A percentile compares a stretch with the other conserved stretches of the same genome.
phyloP scores from a whole-genome alignment of 2,329 filamentous ascomycete species.

The Aspergillus transmontanensis region DNA sequence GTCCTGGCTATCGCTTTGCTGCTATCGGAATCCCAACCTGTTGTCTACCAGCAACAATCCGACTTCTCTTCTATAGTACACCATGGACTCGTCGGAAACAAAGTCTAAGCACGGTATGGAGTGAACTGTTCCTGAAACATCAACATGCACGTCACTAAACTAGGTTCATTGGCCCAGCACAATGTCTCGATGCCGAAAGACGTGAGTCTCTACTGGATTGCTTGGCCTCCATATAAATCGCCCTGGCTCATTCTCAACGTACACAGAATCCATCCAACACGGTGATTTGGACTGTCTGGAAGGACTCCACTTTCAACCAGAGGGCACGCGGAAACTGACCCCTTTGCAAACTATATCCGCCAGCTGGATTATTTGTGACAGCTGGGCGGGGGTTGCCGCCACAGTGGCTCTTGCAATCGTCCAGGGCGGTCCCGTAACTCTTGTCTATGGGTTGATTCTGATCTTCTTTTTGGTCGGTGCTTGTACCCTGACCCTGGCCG shows the following conservation, averaged over 20 bases:
- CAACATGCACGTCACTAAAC: neutral
- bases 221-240: neutral
- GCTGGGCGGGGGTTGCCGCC: slow-evolving; percentile 27
- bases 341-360: slow-evolving; percentile 1
- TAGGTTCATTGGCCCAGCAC: neutral
- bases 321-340: neutral
- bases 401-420: slow-evolving; percentile 25
- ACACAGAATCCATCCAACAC: neutral
- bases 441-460: slow-evolving; percentile 18
- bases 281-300: neutral
- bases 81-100: neutral
- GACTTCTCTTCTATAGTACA: neutral
- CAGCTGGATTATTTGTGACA: slow-evolving; percentile 27
- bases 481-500: slow-evolving; percentile 36
- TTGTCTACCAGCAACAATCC: neutral
- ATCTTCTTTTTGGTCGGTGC: neutral
- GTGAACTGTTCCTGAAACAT: neutral
- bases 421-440: slow-evolving; percentile 25
- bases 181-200: neutral
- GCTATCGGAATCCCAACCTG: neutral
- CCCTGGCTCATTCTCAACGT: neutral
- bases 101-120: neutral
- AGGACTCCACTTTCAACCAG: neutral
- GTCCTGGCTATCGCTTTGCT: neutral
- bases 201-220: neutral